phyloP scores from a whole-genome alignment of 495 filamentous ascomycete species.

The Xanthoparmelia taractica region DNA sequence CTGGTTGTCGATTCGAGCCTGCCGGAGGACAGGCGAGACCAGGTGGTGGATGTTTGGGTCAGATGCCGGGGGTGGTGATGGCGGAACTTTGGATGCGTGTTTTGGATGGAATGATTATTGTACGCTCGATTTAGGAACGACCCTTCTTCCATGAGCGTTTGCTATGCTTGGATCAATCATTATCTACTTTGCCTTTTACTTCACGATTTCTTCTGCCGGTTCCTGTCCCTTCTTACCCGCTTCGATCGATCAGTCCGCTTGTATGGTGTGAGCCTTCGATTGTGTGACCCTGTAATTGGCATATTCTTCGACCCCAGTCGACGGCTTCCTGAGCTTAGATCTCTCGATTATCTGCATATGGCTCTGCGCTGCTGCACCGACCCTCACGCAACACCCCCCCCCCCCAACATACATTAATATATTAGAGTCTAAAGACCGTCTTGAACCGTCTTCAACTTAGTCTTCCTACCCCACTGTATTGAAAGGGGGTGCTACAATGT shows the following conservation, averaged over 20 bases:
- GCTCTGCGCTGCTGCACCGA: no score
- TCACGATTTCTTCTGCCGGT: not conserved
- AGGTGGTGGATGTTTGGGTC: constrained; percentile 64
- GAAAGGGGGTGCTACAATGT: no score
- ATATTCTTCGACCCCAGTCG: no score
- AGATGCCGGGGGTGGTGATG: constrained; percentile 30
- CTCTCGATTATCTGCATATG: no score
- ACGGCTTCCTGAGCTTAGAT: no score
- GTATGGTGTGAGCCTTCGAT: not conserved
- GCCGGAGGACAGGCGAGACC: constrained; percentile 41
- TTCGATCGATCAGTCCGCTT: no score
- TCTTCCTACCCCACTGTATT: no score
- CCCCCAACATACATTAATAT: no score
- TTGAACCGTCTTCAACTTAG: no score
- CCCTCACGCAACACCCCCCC: no score
- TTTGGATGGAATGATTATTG: not conserved
- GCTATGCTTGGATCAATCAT: not conserved
- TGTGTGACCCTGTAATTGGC: not conserved
- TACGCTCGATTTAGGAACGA: no score
- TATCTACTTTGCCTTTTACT: not conserved
- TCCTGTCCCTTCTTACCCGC: not conserved
- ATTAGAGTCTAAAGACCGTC: no score
- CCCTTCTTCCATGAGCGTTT: not conserved
- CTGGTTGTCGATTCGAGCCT: constrained; percentile 59
- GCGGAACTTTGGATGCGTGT: not conserved